Conservation (phyloP, 352 stramenopile species). For the Phytophthora litchii region DNA sequence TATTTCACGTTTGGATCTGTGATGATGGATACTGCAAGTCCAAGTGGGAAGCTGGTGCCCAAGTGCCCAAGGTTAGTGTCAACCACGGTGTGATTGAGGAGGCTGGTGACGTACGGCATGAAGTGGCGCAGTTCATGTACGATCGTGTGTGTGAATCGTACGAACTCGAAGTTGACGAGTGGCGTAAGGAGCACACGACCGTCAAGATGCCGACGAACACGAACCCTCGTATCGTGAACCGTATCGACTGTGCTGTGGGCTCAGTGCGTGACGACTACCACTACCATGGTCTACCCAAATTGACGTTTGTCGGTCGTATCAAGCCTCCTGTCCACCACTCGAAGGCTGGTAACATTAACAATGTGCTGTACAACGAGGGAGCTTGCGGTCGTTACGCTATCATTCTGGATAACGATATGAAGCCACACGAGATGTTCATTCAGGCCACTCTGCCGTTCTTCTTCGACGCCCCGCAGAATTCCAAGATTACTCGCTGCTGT, state of each 20-base stretch:
- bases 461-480: slow-evolving; percentile 68
- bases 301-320: slow-evolving; percentile 71
- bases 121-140: slow-evolving; percentile 81
- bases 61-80: slow-evolving; percentile 61
- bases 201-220: slow-evolving; percentile 64
- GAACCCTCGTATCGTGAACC: slow-evolving; percentile 54
- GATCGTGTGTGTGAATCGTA: slow-evolving; percentile 73
- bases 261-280: slow-evolving; percentile 76
- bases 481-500: slow-evolving; percentile 65
- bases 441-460: slow-evolving; percentile 75
- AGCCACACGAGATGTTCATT: slow-evolving; percentile 79
- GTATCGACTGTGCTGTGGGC: slow-evolving; percentile 61
- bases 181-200: slow-evolving; percentile 72
- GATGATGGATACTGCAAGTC: slow-evolving; percentile 80
- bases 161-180: slow-evolving; percentile 74
- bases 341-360: slow-evolving; percentile 87
- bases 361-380: slow-evolving; percentile 83
- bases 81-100: slow-evolving; percentile 77
- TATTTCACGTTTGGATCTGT: slow-evolving; percentile 78
- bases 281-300: slow-evolving; percentile 63
- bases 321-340: slow-evolving; percentile 76
- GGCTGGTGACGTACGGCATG: slow-evolving; percentile 68
- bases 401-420: slow-evolving; percentile 88
- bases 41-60: slow-evolving; percentile 59
- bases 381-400: slow-evolving; percentile 70